Evolutionary conservation across 1,284 basidiomycete species (phyloP).

Genomic region (Sporisorium reilianum): DNA sequence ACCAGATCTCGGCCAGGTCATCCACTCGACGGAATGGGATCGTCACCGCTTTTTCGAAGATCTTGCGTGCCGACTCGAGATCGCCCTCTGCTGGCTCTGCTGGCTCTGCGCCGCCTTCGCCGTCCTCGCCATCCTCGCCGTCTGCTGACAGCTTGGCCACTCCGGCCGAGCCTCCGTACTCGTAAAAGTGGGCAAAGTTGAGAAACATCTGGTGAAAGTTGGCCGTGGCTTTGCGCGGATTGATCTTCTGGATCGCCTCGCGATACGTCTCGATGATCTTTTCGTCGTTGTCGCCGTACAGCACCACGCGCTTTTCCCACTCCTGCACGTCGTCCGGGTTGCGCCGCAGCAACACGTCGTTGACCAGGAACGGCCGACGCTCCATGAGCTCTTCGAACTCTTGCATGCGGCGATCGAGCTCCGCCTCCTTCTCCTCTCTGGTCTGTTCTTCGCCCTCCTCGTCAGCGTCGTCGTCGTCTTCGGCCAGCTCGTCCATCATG

Average conservation of each 20-base stretch:
- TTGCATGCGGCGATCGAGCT: conserved; percentile 89
- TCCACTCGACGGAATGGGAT: conserved; percentile 95
- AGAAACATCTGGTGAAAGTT: conserved; percentile 91
- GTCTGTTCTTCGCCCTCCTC: conserved; percentile 43
- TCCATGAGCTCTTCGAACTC: conserved; percentile 96
- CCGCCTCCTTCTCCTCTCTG: conserved; percentile 80
- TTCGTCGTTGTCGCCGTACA: conserved; percentile 92
- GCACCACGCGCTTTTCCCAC: conserved; percentile 97
- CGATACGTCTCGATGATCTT: conserved; percentile 95
- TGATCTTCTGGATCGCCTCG: conserved; percentile 86
- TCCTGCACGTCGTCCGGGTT: conserved; percentile 99
- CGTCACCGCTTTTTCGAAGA: conserved; percentile 90
- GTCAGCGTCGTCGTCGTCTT: conserved; percentile 64
- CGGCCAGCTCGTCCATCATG: conserved; percentile 86
- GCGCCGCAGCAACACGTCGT: conserved; percentile 90
- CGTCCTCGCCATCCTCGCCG: conserved; percentile 73
- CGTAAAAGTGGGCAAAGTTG: conserved; percentile 97
- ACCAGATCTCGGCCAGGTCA: conserved; percentile 98
- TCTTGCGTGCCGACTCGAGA: conserved; percentile 86
- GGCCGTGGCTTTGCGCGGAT: conserved; percentile 89
- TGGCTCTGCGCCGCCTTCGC: conserved; percentile 71
- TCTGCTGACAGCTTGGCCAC: conserved; percentile 72
- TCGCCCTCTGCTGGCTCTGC: conserved; percentile 77
- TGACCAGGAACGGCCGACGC: conserved; percentile 92
- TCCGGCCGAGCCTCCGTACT: conserved; percentile 80